These are phyloP conservation scores for Eleusine indica DNA, from an alignment of 176 grass and related monocot genomes.

Conservation along the genomic window DNA sequence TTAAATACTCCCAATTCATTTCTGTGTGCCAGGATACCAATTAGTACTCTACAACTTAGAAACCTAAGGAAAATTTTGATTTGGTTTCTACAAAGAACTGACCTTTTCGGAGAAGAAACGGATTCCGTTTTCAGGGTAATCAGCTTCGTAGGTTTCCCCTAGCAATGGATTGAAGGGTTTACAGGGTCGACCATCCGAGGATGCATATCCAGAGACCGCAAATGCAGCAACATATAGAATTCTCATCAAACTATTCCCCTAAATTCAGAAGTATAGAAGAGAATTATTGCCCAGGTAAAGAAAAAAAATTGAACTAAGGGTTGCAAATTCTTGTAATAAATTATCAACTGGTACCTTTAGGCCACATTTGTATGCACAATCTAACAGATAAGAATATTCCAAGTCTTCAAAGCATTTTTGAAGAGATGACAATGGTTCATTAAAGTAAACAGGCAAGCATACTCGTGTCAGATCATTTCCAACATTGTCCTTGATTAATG, in stretches of 20 bases:
- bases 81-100: not conserved
- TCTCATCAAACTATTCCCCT: constrained; percentile 68
- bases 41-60: not conserved
- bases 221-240: constrained; percentile 65
- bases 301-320: not conserved
- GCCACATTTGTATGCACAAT: constrained; percentile 54
- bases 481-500: constrained; percentile 68
- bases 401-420: constrained; percentile 74
- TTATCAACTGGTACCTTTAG: constrained; percentile 30
- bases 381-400: constrained; percentile 63
- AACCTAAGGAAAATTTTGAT: not conserved
- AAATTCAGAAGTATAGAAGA: constrained; percentile 21
- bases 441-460: constrained; percentile 66
- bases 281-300: not conserved
- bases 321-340: not conserved
- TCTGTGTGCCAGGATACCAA: not conserved
- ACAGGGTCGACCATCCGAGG: constrained; percentile 55
- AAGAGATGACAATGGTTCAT: constrained; percentile 65
- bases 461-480: constrained; percentile 63
- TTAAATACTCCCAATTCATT: not conserved
- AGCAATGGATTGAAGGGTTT: constrained; percentile 65
- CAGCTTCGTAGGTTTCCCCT: constrained; percentile 69
- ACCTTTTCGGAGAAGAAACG: constrained; percentile 67
- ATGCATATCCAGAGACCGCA: constrained; percentile 64
- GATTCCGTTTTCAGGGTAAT: constrained; percentile 59